Evolutionary conservation across 257 asterid genomes (phyloP).

Genomic region (Fraxinus anomala): DNA sequence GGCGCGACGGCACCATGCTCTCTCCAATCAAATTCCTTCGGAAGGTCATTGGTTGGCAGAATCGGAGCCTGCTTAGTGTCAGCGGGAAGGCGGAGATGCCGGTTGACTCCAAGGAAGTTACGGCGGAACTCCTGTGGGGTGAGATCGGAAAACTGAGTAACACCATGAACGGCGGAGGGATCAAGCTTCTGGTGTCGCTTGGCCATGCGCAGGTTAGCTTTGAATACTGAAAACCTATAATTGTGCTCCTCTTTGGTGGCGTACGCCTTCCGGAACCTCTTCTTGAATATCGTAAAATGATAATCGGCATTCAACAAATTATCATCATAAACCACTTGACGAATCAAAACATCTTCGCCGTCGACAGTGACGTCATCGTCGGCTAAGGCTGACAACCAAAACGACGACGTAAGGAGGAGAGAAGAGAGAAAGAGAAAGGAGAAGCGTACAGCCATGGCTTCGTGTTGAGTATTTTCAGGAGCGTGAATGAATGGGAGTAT

Average conservation of each 20-base stretch:
- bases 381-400: conserved; percentile 24
- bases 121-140: conserved; percentile 67
- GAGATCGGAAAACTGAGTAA: conserved; percentile 83
- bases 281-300: conserved; percentile 63
- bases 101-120: conserved; percentile 64
- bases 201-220: conserved; percentile 83
- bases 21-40: conserved; percentile 81
- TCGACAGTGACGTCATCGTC: conserved; percentile 23
- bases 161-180: conserved; percentile 85
- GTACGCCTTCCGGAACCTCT: conserved; percentile 61
- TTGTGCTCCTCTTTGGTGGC: conserved; percentile 67
- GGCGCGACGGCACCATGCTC: conserved; percentile 75
- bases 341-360: conserved; percentile 54
- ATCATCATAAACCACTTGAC: conserved; percentile 62
- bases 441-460: conserved; percentile 33
- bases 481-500: neutral
- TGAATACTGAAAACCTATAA: conserved; percentile 62
- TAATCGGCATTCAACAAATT: conserved; percentile 51
- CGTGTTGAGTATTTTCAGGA: neutral
- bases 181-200: conserved; percentile 72
- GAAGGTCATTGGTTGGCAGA: conserved; percentile 73
- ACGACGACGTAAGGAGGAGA: conserved; percentile 32
- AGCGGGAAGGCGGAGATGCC: conserved; percentile 56
- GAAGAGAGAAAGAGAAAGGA: conserved; percentile 29
- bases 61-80: conserved; percentile 78